Base-by-base conservation (phyloP, 2,329 filamentous ascomycete species). In the Biscogniauxia mediterranea region DNA sequence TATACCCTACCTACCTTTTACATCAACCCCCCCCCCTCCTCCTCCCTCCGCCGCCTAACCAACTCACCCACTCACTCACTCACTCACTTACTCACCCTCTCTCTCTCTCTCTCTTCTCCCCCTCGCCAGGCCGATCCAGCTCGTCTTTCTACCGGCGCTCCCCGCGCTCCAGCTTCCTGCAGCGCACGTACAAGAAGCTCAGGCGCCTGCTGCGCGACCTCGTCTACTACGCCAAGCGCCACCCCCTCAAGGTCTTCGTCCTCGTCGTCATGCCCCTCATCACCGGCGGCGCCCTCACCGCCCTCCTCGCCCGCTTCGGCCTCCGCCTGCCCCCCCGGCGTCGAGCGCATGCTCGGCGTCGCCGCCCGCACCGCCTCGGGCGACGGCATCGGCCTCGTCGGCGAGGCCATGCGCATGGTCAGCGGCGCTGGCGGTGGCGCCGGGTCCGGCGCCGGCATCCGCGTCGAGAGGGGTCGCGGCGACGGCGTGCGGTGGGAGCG, bases 201-300 rank as follows among this genome's bases (percentile, higher is more conserved):
- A 89, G 89, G 73, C 87, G 89, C 52, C 85, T 97, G 64, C 79
- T 97, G 60, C 89, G 90, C 71, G 89, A 96, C 73, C 86, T 97
- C 8, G 82, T 89, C 74, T 85, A 89, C 74, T 96, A 94, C 78
- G 90, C 91, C 70, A 89, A 91, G 73, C 84, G 87, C 46, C 89
- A 97, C 78, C 94, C 93, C 0, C 79, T 92, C 73, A 96, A 96
- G 78, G 91, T 96, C 54, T 91, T 97, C 80, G 82, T 91, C 81
- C 85, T 93, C 64, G 89, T 97, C 64, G 84, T 97, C 70, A 87
- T 97, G 84, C 94, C 94, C 9, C 83, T 98, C 61, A 80, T 97
- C 70, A 93, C 89, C 1, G 92, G 92, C 56, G 94, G 94, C 32
- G 89, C 91, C 26, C 78, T 97, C 67, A 88, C 88, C 8, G 91